phyloP scores from a whole-genome alignment of 768 basidiomycete species.

The Obba rivulosa region DNA sequence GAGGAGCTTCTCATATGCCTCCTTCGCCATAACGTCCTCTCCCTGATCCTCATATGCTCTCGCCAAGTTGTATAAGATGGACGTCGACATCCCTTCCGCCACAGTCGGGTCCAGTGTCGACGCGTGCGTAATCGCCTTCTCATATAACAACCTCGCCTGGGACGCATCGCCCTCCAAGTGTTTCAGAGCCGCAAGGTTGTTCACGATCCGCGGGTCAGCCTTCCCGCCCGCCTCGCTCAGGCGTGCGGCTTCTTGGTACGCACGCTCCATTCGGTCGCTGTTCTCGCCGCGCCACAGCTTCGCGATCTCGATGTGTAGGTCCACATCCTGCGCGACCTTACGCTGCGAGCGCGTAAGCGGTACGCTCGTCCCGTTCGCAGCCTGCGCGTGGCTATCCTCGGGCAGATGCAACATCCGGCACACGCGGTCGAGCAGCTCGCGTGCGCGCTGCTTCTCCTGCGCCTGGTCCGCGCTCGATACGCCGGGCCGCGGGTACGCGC shows the following conservation, averaged over 20 bases:
- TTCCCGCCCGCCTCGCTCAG: slow-evolving; percentile 46
- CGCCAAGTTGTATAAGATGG: slow-evolving; percentile 87
- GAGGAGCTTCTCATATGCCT: slow-evolving; percentile 84
- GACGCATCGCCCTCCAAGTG: slow-evolving; percentile 60
- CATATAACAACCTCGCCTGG: slow-evolving; percentile 62
- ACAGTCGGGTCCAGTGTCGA: slow-evolving; percentile 38
- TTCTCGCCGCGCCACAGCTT: slow-evolving; percentile 83
- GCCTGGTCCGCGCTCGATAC: slow-evolving; percentile 67
- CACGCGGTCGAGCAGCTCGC: slow-evolving; percentile 78
- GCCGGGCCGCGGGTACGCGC: slow-evolving; percentile 77
- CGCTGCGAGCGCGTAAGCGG: slow-evolving; percentile 32
- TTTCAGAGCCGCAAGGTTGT: slow-evolving; percentile 73
- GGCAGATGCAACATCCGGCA: slow-evolving; percentile 53
- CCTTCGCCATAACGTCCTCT: slow-evolving; percentile 66
- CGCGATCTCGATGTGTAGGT: slow-evolving; percentile 89
- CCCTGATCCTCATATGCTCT: slow-evolving; percentile 86
- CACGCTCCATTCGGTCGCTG: slow-evolving; percentile 65
- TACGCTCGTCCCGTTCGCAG: background rate
- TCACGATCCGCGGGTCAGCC: slow-evolving; percentile 64
- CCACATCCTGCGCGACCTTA: slow-evolving; percentile 68
- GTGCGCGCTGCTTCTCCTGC: slow-evolving; percentile 67
- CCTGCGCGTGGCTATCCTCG: slow-evolving; percentile 44
- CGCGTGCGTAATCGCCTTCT: slow-evolving; percentile 63
- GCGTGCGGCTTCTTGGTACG: slow-evolving; percentile 67
- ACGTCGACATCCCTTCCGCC: slow-evolving; percentile 71